phyloP scores from a whole-genome alignment of 352 stramenopile species.

The Nothophytophthora sp. region DNA sequence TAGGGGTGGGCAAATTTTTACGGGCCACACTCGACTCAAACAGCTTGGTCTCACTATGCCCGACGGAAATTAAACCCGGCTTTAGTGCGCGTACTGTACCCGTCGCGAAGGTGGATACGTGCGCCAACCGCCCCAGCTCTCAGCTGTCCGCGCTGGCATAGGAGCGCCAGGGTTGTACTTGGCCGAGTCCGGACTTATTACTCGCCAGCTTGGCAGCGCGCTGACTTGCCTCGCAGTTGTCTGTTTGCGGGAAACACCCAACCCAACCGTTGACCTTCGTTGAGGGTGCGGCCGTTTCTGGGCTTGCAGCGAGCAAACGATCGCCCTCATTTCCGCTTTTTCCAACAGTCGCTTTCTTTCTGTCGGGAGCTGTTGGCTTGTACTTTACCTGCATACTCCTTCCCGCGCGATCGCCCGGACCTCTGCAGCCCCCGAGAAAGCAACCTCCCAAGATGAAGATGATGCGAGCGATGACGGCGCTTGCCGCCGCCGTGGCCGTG shows the following conservation, averaged over 20 bases:
- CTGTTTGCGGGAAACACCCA: too few species aligned
- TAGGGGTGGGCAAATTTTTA: too few species aligned
- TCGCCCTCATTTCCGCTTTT: constrained; percentile 28
- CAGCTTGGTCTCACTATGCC: too few species aligned
- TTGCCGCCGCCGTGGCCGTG: constrained; percentile 35
- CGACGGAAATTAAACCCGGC: too few species aligned
- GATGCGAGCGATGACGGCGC: constrained; percentile 29
- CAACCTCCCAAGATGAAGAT: constrained; percentile 37
- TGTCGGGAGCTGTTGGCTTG: neutral
- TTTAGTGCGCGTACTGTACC: neutral
- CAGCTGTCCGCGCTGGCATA: neutral
- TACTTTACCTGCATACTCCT: neutral
- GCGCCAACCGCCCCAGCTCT: too few species aligned
- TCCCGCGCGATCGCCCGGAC: neutral
- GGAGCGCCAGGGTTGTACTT: constrained; percentile 6
- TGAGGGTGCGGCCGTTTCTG: constrained; percentile 9
- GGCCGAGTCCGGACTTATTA: constrained; percentile 11
- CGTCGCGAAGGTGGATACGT: too few species aligned
- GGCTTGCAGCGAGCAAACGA: constrained; percentile 14
- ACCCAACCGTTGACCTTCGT: too few species aligned
- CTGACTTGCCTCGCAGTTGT: neutral
- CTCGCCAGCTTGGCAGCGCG: neutral
- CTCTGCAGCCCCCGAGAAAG: neutral
- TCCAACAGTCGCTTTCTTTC: constrained; percentile 7
- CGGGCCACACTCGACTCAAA: too few species aligned